Percentiles rank a stretch among this genome's conserved stretches.
These are phyloP conservation scores for Ceratobasidium sp. DNA, from an alignment of 1,284 basidiomycete species.

Conservation along the genomic window DNA sequence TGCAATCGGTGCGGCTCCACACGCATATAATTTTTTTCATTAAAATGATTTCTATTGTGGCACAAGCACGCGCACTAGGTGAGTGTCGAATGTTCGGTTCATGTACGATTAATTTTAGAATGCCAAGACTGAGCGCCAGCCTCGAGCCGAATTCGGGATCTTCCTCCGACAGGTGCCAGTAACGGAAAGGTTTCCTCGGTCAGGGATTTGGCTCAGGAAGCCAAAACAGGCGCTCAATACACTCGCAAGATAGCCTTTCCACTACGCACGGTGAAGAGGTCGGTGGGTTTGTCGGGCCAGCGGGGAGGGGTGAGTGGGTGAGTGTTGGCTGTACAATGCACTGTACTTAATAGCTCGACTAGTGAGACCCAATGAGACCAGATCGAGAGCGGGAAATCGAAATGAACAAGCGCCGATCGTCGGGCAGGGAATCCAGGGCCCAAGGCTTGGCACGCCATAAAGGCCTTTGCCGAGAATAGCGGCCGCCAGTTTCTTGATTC, in stretches of 20 bases:
- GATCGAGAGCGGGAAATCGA: no score
- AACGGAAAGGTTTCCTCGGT: conserved; percentile 9
- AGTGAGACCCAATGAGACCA: no score
- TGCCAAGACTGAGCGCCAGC: neutral
- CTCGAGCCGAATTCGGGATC: neutral
- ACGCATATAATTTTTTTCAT: no score
- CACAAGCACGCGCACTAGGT: no score
- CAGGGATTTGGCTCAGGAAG: neutral
- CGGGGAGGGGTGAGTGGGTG: no score
- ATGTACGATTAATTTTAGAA: neutral
- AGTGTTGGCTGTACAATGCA: no score
- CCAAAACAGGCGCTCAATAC: neutral
- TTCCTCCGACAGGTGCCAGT: neutral
- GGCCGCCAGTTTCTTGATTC: neutral
- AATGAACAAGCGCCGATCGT: conserved; percentile 5
- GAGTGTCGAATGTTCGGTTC: no score
- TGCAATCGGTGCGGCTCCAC: no score
- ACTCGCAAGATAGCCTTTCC: neutral
- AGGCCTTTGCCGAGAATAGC: neutral
- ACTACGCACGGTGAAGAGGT: neutral
- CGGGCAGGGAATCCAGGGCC: neutral
- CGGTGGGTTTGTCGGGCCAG: no score
- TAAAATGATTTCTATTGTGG: no score
- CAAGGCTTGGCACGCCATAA: conserved; percentile 6
- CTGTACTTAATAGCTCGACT: no score